phyloP scores from a whole-genome alignment of 2,329 filamentous ascomycete genomes.

The Aspergillus fumigatiaffinis region DNA sequence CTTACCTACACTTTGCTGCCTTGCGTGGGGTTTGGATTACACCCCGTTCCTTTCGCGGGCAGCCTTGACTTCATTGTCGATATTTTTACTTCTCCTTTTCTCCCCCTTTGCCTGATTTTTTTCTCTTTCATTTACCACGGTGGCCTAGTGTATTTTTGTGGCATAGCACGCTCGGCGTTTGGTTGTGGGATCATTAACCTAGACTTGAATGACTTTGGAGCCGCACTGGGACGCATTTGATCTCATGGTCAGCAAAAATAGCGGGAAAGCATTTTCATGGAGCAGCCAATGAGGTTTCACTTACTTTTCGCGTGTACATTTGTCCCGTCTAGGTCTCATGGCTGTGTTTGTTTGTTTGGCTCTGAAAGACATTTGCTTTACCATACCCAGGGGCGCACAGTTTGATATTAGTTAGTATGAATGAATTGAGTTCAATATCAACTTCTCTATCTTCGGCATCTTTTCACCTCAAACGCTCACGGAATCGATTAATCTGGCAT shows the following conservation, averaged over 20 bases:
- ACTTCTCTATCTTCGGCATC: not conserved
- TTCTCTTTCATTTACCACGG: conserved; percentile 15
- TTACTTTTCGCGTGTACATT: conserved; percentile 18
- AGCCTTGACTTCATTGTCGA: conserved; percentile 12
- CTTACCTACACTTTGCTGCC: not conserved
- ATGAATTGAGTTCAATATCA: conserved; percentile 10
- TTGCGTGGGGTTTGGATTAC: not conserved
- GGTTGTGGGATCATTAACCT: conserved; percentile 32
- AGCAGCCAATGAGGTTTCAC: conserved; percentile 24
- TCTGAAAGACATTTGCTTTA: conserved; percentile 23
- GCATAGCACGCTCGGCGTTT: conserved; percentile 38
- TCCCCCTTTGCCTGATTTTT: conserved; percentile 16
- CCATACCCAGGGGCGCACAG: conserved; percentile 22
- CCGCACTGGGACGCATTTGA: conserved; percentile 33
- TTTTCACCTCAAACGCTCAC: not conserved
- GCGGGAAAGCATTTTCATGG: conserved; percentile 31
- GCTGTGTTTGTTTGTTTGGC: conserved; percentile 20
- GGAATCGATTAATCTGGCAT: not conserved
- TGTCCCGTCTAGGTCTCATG: conserved; percentile 22
- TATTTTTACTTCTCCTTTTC: conserved; percentile 14
- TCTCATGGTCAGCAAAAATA: conserved; percentile 29
- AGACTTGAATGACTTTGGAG: conserved; percentile 32
- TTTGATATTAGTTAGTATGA: conserved; percentile 11
- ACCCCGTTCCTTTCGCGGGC: not conserved
- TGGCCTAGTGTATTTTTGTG: conserved; percentile 28